Evolutionary conservation across 768 basidiomycete species (phyloP), one percentile per base, ranked within the genome.

Genomic region (Aureoboletus auriporus): DNA sequence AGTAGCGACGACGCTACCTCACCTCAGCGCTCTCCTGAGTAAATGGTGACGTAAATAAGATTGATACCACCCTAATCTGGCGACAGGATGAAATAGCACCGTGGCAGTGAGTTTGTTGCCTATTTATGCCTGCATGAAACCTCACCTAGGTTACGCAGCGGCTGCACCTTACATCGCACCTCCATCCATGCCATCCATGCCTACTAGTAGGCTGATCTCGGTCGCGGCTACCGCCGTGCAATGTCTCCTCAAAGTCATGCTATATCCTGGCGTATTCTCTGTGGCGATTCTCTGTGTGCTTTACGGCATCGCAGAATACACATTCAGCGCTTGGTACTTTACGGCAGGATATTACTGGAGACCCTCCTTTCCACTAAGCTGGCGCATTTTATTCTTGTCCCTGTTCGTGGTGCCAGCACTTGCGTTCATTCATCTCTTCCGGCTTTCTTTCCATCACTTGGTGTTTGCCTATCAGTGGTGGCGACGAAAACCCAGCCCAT

Each of bases 291-390:
- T 53, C 35, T 44, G 8, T 26, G 4, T 43, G 31, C 35, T 62
- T 8, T 60, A 49, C 40, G 9, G 8, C 42, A 1, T 49, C 16
- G 44, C 47, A 6, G 60, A 60, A 14, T 33, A 47, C 44, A 16
- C 9, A 16, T 49, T 60, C 33, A 42, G 46, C 7, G 1, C 14
- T 1, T 28, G 35, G 41, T 62, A 56, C 54, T 47, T 62, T 6
- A 9, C 12, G 0, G 2, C 37, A 0, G 46, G n/a, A 0, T 10
- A 6, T 3, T 41, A 62, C 36, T 61, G 61, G 61, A 47, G 41
- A 31, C 51, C 54, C 0, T 54, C 47, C 0, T 61, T 62, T 39
- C 61, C 59, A 1, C 14, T 33, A 5, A 62, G 49, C 29, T 61
- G 59, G 59, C 60, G 50, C 30, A 1, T 60, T 0, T 1, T 57